Conservation (phyloP, 352 stramenopile genomes). For the Paralagenidium karlingii region DNA sequence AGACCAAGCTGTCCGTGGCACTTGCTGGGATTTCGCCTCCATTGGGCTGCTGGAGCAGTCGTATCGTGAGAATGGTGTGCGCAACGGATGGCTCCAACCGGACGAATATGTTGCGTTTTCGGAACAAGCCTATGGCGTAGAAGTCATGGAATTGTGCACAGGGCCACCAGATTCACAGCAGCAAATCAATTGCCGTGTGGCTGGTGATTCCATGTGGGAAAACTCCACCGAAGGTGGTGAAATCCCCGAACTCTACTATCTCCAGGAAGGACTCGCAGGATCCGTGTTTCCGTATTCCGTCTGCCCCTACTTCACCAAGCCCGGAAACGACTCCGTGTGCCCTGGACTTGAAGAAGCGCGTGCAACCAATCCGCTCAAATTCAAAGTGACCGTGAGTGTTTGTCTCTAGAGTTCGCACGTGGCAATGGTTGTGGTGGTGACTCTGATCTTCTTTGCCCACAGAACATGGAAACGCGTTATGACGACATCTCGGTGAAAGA, state of each 20-base stretch:
- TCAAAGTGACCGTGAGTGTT: conserved; percentile 29
- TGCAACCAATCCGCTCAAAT: conserved; percentile 52
- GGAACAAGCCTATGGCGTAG: conserved; percentile 65
- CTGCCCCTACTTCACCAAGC: conserved; percentile 52
- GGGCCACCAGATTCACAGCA: conserved; percentile 44
- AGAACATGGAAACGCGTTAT: conserved; percentile 72
- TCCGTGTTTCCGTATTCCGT: conserved; percentile 56
- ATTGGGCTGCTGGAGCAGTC: conserved; percentile 69
- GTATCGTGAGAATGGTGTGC: conserved; percentile 52
- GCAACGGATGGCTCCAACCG: conserved; percentile 44
- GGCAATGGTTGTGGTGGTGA: not conserved
- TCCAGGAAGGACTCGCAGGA: conserved; percentile 58
- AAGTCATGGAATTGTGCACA: conserved; percentile 57
- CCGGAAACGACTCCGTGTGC: conserved; percentile 50
- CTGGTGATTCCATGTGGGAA: conserved; percentile 61
- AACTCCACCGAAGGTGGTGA: conserved; percentile 72
- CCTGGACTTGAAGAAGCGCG: conserved; percentile 39
- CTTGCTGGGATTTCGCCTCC: conserved; percentile 76
- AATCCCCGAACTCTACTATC: conserved; percentile 61
- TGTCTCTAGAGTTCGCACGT: conserved; percentile 4
- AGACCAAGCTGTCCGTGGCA: conserved; percentile 61
- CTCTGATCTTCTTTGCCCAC: not conserved
- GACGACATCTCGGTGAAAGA: conserved; percentile 69
- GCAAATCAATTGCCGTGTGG: conserved; percentile 54
- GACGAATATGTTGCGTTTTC: conserved; percentile 73